Evolutionary conservation across 2,329 filamentous ascomycete genomes (phyloP).

Genomic region (Pseudopithomyces maydicus): DNA sequence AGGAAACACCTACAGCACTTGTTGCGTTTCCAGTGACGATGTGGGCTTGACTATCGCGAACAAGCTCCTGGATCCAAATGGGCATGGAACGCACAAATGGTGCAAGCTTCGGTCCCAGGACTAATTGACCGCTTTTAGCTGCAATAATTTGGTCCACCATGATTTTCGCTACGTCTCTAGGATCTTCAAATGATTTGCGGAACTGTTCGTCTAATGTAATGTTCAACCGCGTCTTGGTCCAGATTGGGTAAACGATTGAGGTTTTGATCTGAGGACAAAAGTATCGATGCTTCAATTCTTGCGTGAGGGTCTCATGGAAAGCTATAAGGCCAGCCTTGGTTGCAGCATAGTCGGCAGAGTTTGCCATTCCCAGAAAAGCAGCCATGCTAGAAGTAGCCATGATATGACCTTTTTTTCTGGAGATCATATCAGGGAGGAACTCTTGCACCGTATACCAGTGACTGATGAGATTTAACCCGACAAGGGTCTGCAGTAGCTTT

Average conservation of each 20-base stretch:
- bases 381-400: conserved; percentile 43
- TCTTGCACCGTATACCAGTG: conserved; percentile 45
- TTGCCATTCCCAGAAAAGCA: conserved; percentile 38
- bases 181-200: conserved; percentile 42
- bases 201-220: conserved; percentile 33
- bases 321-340: conserved; percentile 41
- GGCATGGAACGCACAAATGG: conserved; percentile 36
- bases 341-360: conserved; percentile 40
- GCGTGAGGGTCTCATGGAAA: conserved; percentile 42
- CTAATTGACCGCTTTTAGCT: conserved; percentile 47
- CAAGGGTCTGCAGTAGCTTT: conserved; percentile 30
- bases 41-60: conserved; percentile 37
- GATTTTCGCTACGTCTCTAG: conserved; percentile 47
- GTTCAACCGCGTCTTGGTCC: conserved; percentile 47
- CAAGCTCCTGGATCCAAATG: conserved; percentile 39
- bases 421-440: conserved; percentile 45
- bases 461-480: conserved; percentile 43
- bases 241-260: conserved; percentile 50
- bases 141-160: conserved; percentile 52
- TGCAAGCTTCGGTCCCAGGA: conserved; percentile 39
- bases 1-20: conserved; percentile 21
- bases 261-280: conserved; percentile 51
- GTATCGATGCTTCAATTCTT: conserved; percentile 50
- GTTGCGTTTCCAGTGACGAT: conserved; percentile 33
- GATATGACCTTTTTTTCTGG: conserved; percentile 43